Evolutionary conservation across 495 filamentous ascomycete genomes (phyloP).

Genomic region (Bombardia bombarda): DNA sequence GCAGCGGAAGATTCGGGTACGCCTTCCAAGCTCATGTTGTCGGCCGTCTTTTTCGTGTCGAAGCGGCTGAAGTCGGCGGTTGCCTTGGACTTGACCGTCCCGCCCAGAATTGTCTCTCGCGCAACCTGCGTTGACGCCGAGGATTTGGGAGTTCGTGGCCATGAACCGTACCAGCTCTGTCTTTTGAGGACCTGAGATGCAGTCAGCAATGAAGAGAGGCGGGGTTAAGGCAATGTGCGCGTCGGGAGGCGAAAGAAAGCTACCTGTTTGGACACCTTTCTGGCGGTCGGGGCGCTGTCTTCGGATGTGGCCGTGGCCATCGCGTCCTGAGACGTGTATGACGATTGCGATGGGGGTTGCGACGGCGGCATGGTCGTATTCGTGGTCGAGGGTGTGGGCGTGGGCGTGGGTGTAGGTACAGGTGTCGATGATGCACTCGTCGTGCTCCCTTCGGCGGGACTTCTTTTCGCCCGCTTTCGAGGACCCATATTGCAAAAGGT

Average conservation of each 20-base stretch:
- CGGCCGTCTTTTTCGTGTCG: slow-evolving; percentile 30
- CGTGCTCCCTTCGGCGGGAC: slow-evolving; percentile 38
- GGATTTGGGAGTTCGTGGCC: slow-evolving; percentile 61
- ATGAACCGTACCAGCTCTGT: slow-evolving; percentile 57
- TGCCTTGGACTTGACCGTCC: slow-evolving; percentile 29
- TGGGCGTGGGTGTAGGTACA: slow-evolving; percentile 3
- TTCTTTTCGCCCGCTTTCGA: slow-evolving; percentile 57
- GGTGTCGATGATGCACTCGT: slow-evolving; percentile 4
- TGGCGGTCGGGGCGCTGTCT: neutral
- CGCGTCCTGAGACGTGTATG: neutral
- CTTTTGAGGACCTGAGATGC: slow-evolving; percentile 42
- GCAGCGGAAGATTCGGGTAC: slow-evolving; percentile 11
- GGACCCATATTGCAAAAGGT: slow-evolving; percentile 41
- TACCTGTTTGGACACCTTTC: slow-evolving; percentile 14
- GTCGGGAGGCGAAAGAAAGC: neutral
- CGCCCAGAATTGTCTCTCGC: slow-evolving; percentile 65
- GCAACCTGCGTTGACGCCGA: slow-evolving; percentile 66
- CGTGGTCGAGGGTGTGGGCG: neutral
- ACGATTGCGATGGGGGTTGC: slow-evolving; percentile 9
- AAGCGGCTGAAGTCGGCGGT: slow-evolving; percentile 40
- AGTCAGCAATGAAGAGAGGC: slow-evolving; percentile 8
- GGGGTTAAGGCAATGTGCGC: too few relatives aligned
- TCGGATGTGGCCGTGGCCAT: neutral
- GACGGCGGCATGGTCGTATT: slow-evolving; percentile 1
- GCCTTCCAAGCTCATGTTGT: slow-evolving; percentile 17